These are phyloP conservation scores for Leptographium flavum DNA, from an alignment of 2,329 filamentous ascomycete genomes.

Conservation along the genomic window DNA sequence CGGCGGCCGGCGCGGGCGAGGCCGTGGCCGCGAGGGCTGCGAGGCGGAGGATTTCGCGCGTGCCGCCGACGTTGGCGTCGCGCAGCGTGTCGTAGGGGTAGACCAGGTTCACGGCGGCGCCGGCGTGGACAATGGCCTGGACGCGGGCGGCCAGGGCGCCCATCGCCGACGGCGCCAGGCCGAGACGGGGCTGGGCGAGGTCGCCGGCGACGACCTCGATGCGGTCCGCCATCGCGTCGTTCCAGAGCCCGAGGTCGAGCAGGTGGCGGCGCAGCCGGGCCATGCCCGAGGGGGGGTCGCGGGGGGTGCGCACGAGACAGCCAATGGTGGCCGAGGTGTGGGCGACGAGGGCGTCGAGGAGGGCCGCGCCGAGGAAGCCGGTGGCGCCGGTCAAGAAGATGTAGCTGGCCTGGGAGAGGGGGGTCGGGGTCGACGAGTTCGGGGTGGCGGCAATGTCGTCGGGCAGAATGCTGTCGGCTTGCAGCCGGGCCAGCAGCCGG, in stretches of 20 bases:
- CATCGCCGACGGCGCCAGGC: constrained; percentile 51
- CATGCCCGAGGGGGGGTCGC: constrained; percentile 51
- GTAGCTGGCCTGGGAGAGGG: constrained; percentile 48
- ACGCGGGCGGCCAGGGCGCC: constrained; percentile 49
- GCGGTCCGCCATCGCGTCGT: constrained; percentile 62
- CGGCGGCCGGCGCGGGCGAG: constrained; percentile 29
- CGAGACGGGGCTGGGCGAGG: constrained; percentile 52
- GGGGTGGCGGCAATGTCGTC: constrained; percentile 41
- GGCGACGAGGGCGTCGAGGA: constrained; percentile 54
- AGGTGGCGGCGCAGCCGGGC: constrained; percentile 62
- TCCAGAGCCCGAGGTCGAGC: constrained; percentile 66
- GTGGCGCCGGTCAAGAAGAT: constrained; percentile 63
- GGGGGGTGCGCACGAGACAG: constrained; percentile 46
- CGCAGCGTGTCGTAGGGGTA: constrained; percentile 69
- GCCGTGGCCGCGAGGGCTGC: constrained; percentile 42
- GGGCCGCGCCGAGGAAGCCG: constrained; percentile 62
- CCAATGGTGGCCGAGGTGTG: constrained; percentile 54
- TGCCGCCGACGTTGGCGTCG: constrained; percentile 66
- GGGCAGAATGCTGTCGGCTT: constrained; percentile 30
- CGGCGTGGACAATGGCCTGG: constrained; percentile 64
- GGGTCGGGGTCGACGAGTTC: not conserved
- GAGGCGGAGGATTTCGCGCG: constrained; percentile 57
- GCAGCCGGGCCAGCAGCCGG: constrained; percentile 21
- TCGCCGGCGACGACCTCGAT: constrained; percentile 65
- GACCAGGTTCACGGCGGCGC: constrained; percentile 65